Conservation (phyloP, 2,329 filamentous ascomycete genomes). For the Orbilia quercus region DNA sequence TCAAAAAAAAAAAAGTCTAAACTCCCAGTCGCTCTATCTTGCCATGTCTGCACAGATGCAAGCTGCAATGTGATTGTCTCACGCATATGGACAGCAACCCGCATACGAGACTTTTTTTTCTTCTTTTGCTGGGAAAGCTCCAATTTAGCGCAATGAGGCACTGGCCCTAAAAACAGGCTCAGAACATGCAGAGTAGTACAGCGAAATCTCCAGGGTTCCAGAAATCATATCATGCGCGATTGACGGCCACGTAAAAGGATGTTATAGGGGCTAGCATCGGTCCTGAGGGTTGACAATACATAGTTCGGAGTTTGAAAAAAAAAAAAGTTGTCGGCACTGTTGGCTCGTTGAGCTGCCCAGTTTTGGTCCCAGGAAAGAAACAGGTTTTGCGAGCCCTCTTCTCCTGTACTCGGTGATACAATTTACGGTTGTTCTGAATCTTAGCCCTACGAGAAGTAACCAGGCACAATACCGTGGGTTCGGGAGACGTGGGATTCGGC, state of each 20-base stretch:
- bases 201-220: conserved; percentile 26
- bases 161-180: conserved; percentile 28
- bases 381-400: too few species aligned
- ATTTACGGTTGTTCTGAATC: too few species aligned
- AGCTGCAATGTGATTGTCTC: conserved; percentile 54
- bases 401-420: too few species aligned
- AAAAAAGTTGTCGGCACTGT: too few species aligned
- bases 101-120: conserved; percentile 46
- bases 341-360: too few species aligned
- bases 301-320: too few species aligned
- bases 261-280: neutral
- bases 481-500: conserved; percentile 38
- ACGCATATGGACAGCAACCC: conserved; percentile 30
- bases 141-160: conserved; percentile 23
- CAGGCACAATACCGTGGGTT: conserved; percentile 41
- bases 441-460: conserved; percentile 51
- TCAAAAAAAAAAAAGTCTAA: conserved; percentile 9
- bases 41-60: conserved; percentile 44
- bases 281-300: too few species aligned
- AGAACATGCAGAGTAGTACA: conserved; percentile 1
- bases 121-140: conserved; percentile 2
- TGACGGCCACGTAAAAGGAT: conserved; percentile 41
- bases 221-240: conserved; percentile 27
- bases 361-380: too few species aligned
- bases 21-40: conserved; percentile 21